Conservation (phyloP, 2,329 filamentous ascomycete species). For the Colletotrichum chlorophyti region DNA sequence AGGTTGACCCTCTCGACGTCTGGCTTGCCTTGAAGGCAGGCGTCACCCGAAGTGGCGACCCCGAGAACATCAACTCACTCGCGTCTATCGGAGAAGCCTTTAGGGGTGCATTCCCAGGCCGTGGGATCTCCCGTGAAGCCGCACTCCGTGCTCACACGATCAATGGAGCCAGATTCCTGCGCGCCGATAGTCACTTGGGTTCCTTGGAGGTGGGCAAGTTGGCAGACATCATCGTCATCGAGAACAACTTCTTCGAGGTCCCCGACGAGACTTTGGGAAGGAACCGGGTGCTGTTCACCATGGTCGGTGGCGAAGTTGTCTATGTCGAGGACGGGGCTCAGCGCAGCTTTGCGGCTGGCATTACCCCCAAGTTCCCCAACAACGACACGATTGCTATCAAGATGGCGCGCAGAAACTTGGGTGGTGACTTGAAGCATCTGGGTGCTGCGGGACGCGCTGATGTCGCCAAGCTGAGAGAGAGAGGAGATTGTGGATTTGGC, state of each 20-base stretch:
- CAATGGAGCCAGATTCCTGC: conserved; percentile 31
- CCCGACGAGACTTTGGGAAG: conserved; percentile 54
- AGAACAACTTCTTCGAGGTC: conserved; percentile 74
- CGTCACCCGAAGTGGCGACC: conserved; percentile 35
- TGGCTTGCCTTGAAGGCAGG: conserved; percentile 36
- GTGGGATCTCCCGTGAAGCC: conserved; percentile 30
- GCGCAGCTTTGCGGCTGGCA: conserved; percentile 27
- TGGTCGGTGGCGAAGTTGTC: conserved; percentile 83
- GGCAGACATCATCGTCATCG: conserved; percentile 69
- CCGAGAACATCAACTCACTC: conserved; percentile 34
- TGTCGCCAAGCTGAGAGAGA: not conserved
- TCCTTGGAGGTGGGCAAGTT: conserved; percentile 36
- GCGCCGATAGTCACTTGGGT: conserved; percentile 34
- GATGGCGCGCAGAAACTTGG: conserved; percentile 6
- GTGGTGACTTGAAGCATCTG: not conserved
- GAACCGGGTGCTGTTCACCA: conserved; percentile 34
- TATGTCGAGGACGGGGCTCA: conserved; percentile 85
- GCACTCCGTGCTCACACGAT: not conserved
- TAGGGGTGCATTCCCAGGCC: conserved; percentile 7
- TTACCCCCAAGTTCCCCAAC: conserved; percentile 34
- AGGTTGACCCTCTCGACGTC: conserved; percentile 37
- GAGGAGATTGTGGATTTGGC: not conserved
- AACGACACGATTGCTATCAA: conserved; percentile 1
- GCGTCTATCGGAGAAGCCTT: conserved; percentile 30
- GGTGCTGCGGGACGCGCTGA: not conserved